Conservation (phyloP, 352 stramenopile species). For the Globisporangium perplexum region DNA sequence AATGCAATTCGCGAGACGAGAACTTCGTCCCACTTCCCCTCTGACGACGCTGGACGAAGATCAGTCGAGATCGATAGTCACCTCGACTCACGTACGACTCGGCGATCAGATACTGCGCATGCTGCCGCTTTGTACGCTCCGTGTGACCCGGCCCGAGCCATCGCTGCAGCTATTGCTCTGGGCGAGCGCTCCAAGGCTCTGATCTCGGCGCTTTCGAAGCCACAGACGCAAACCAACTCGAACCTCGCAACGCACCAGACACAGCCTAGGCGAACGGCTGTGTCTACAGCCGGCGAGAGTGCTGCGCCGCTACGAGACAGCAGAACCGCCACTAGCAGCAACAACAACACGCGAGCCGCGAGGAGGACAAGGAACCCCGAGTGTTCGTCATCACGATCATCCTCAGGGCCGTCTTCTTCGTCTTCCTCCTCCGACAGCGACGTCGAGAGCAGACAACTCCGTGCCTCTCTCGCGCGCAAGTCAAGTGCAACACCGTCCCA, state of each 20-base stretch:
- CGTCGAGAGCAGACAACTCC: not conserved
- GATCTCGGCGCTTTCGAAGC: constrained; percentile 25
- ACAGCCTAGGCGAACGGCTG: not conserved
- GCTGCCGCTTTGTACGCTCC: not conserved
- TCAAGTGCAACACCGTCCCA: not conserved
- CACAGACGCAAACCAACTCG: not conserved
- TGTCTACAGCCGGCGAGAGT: not conserved
- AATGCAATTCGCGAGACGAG: not conserved
- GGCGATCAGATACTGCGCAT: not conserved
- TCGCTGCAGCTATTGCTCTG: constrained; percentile 28
- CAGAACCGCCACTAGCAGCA: not conserved
- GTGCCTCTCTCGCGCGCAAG: constrained; percentile 2
- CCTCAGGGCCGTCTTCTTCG: constrained; percentile 12
- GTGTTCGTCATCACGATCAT: constrained; percentile 19
- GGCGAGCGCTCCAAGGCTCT: constrained; percentile 32
- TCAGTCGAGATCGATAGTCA: not conserved
- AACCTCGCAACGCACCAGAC: not conserved
- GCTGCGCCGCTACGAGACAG: not conserved
- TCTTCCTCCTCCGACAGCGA: constrained; percentile 12
- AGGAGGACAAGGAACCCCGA: constrained; percentile 5
- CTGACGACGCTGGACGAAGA: not conserved
- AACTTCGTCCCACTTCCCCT: not conserved
- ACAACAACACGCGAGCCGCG: not conserved
- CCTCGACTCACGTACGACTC: not conserved
- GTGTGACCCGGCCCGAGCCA: constrained; percentile 12